phyloP scores from a whole-genome alignment of 345 rosid species.

The Fremontodendron californicum region DNA sequence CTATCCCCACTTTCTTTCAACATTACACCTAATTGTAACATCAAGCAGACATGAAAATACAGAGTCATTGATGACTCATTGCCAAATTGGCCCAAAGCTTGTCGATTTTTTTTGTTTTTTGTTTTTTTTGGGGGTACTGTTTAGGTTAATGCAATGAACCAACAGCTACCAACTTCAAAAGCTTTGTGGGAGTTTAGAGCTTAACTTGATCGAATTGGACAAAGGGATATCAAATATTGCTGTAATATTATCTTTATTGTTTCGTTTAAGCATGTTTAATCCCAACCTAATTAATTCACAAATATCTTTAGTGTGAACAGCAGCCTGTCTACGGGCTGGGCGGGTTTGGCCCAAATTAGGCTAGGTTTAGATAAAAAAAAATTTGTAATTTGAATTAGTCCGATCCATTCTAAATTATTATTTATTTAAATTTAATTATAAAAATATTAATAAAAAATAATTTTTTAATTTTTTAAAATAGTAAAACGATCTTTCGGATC shows the following conservation, averaged over 20 bases:
- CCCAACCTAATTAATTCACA: conserved; percentile 11
- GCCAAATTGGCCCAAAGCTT: conserved; percentile 6
- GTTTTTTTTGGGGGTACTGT: neutral
- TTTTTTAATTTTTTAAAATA: too few species aligned
- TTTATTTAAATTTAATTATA: too few species aligned
- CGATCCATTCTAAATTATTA: neutral
- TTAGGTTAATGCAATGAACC: neutral
- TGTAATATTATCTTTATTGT: neutral
- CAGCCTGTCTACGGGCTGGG: too few species aligned
- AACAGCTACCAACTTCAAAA: neutral
- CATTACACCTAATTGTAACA: neutral
- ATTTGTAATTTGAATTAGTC: too few species aligned
- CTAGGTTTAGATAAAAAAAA: too few species aligned
- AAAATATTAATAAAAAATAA: too few species aligned
- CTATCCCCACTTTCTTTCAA: neutral
- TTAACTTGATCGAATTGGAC: conserved; percentile 1
- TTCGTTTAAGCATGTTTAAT: conserved; percentile 2
- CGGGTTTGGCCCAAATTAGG: too few species aligned
- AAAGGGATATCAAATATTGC: neutral
- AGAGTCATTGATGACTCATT: neutral
- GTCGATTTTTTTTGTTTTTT: neutral
- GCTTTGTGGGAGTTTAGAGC: neutral
- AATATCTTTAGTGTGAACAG: conserved; percentile 7
- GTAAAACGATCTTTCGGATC: too few species aligned
- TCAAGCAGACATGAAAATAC: conserved; percentile 9